phyloP scores from a whole-genome alignment of 2,329 filamentous ascomycete genomes.

The Aquanectria penicillioides region DNA sequence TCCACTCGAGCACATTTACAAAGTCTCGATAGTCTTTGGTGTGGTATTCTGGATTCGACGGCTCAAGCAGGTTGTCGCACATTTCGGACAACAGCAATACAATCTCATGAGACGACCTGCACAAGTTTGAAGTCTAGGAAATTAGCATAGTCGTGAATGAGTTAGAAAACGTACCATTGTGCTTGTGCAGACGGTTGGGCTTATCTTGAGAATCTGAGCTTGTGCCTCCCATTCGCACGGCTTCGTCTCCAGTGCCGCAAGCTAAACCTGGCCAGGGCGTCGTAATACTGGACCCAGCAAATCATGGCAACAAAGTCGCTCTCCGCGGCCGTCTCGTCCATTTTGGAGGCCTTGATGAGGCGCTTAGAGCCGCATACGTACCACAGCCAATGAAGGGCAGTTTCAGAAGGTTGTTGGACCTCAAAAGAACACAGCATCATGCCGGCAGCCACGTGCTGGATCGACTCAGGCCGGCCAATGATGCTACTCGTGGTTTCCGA shows the following conservation, averaged over 20 bases:
- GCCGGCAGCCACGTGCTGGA: constrained; percentile 33
- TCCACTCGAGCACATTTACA: constrained; percentile 8
- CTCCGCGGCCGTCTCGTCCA: constrained; percentile 11
- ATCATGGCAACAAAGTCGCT: constrained; percentile 21
- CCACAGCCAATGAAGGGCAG: constrained; percentile 34
- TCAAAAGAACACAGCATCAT: constrained; percentile 32
- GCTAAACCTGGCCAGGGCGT: constrained; percentile 26
- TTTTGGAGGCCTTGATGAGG: constrained; percentile 19
- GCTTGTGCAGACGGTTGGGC: neutral
- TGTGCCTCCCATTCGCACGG: neutral
- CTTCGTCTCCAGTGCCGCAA: constrained; percentile 32
- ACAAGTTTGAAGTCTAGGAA: neutral
- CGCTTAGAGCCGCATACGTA: constrained; percentile 29
- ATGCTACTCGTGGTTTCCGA: neutral
- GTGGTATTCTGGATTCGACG: neutral
- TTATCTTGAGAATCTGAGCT: neutral
- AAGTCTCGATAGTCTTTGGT: constrained; percentile 3
- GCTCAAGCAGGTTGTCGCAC: constrained; percentile 1
- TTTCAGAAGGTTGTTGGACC: constrained; percentile 28
- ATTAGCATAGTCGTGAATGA: neutral
- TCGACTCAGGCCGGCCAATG: neutral
- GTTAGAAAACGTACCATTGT: neutral
- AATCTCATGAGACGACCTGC: neutral
- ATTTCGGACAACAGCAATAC: constrained; percentile 5
- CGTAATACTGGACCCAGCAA: constrained; percentile 30